A percentile compares a stretch with the other conserved stretches of the same genome.
phyloP scores from a whole-genome alignment of 2,329 filamentous ascomycete species.

The Penicillium sp. region DNA sequence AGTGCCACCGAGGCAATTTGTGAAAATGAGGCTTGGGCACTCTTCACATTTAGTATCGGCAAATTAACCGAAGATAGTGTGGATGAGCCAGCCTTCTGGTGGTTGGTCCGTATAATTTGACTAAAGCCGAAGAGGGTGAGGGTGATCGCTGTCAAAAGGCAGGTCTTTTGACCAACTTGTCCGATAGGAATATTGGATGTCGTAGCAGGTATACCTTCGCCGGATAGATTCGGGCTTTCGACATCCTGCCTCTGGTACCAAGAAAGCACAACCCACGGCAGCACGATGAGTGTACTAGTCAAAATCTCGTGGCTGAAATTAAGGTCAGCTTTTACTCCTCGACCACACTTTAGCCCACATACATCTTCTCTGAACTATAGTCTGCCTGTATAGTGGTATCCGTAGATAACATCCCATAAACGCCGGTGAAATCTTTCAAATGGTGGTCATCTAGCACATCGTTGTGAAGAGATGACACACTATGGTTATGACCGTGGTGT shows the following conservation, averaged over 20 bases:
- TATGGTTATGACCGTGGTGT: constrained; percentile 29
- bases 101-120: constrained; percentile 22
- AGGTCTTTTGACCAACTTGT: constrained; percentile 22
- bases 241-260: constrained; percentile 34
- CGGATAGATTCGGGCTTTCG: constrained; percentile 6
- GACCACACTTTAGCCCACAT: constrained; percentile 5
- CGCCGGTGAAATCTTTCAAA: not conserved
- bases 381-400: not conserved
- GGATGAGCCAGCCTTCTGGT: constrained; percentile 6
- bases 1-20: constrained; percentile 46
- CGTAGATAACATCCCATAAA: not conserved
- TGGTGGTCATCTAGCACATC: constrained; percentile 1
- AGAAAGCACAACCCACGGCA: constrained; percentile 38
- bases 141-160: constrained; percentile 30
- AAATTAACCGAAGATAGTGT: constrained; percentile 11
- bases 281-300: constrained; percentile 46
- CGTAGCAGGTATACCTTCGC: constrained; percentile 8
- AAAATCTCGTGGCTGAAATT: constrained; percentile 45
- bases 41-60: constrained; percentile 17
- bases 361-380: constrained; percentile 10
- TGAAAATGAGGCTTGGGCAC: constrained; percentile 23
- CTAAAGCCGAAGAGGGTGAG: constrained; percentile 32
- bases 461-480: constrained; percentile 18
- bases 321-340: constrained; percentile 18
- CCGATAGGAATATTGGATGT: constrained; percentile 10